Conservation (phyloP, 306 rosid species). For the Cucurbita argyrosperma region DNA sequence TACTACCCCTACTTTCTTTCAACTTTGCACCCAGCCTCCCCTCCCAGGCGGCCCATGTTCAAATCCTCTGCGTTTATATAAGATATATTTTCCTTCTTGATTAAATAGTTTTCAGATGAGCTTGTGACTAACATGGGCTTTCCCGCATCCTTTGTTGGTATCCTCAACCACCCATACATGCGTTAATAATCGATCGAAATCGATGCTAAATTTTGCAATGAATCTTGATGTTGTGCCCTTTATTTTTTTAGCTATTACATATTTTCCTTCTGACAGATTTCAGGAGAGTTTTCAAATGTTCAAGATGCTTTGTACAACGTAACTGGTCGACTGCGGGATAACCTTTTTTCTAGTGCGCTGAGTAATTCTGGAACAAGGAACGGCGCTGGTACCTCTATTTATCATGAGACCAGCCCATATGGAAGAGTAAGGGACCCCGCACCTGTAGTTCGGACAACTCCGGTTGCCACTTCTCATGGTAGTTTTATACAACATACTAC, state of each 20-base stretch:
- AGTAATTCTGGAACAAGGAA: slow-evolving; percentile 41
- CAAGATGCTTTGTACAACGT: slow-evolving; percentile 90
- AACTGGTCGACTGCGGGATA: slow-evolving; percentile 85
- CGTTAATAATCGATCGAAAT: background rate
- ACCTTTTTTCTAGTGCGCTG: slow-evolving; percentile 43
- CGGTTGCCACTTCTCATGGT: slow-evolving; percentile 28
- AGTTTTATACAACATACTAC: slow-evolving; percentile 26
- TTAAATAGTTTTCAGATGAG: background rate
- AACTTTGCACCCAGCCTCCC: background rate
- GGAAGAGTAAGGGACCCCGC: slow-evolving; percentile 43
- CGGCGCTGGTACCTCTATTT: slow-evolving; percentile 21
- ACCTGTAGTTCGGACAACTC: slow-evolving; percentile 24
- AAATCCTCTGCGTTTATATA: too few relatives aligned
- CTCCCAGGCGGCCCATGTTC: background rate
- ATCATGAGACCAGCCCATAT: slow-evolving; percentile 47
- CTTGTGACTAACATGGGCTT: background rate
- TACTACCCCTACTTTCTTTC: background rate
- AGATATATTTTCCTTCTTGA: background rate
- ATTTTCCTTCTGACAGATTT: slow-evolving; percentile 38
- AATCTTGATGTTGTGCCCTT: background rate
- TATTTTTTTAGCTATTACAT: background rate
- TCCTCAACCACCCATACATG: background rate
- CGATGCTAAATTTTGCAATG: background rate
- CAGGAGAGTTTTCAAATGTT: slow-evolving; percentile 73
- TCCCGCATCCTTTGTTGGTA: background rate